Conservation (phyloP, 2,329 filamentous ascomycete genomes). For the Venturia nashicola region DNA sequence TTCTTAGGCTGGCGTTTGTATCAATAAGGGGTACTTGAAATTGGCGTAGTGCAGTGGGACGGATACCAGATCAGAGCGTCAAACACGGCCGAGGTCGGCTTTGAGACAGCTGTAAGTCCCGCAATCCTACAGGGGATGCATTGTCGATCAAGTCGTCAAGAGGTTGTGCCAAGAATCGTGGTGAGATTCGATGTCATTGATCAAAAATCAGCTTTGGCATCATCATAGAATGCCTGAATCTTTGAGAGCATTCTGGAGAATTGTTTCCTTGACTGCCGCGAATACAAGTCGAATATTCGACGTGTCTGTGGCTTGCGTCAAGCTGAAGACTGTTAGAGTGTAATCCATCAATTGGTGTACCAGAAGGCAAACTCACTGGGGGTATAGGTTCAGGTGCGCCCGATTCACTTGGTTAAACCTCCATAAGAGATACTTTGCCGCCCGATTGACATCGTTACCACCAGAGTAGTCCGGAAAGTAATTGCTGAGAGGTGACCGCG, state of each 20-base stretch:
- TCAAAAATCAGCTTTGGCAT: not conserved
- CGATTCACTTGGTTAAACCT: conserved; percentile 98
- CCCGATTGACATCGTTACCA: conserved; percentile 94
- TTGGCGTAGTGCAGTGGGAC: not conserved
- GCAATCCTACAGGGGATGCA: not conserved
- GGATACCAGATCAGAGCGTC: not conserved
- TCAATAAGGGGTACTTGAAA: not conserved
- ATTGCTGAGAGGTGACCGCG: conserved; percentile 76
- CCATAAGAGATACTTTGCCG: conserved; percentile 95
- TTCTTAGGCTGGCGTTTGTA: not conserved
- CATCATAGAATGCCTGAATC: conserved; percentile 78
- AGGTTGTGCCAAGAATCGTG: not conserved
- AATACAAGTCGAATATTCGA: conserved; percentile 97
- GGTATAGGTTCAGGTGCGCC: conserved; percentile 90
- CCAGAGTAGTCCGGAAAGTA: conserved; percentile 98
- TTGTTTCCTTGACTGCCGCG: conserved; percentile 96
- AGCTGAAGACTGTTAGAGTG: conserved; percentile 36
- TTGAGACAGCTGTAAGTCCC: not conserved
- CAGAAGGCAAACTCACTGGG: conserved; percentile 82
- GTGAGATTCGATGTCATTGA: not conserved
- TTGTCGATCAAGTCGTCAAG: not conserved
- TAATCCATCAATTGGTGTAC: conserved; percentile 64
- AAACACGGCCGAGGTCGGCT: not conserved
- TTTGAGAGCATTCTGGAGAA: conserved; percentile 93
- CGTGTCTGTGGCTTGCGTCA: conserved; percentile 97